phyloP scores from a whole-genome alignment of 805 yeast genomes.

The Zygosaccharomyces bisporus region DNA sequence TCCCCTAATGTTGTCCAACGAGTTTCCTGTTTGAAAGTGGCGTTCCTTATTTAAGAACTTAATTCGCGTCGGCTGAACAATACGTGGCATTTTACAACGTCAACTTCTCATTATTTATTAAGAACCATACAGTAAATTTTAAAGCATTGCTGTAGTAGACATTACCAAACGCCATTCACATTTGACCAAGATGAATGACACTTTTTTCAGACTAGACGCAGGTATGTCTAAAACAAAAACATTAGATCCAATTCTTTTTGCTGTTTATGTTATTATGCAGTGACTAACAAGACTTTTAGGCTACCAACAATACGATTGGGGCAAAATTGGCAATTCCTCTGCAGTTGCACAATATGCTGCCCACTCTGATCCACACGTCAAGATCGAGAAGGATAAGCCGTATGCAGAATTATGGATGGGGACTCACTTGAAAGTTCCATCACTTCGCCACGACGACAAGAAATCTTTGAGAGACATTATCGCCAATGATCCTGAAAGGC shows the following conservation, averaged over 20 bases:
- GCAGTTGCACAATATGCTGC: constrained; percentile 88
- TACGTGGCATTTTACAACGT: not conserved
- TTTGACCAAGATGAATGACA: constrained; percentile 29
- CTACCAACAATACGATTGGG: constrained; percentile 82
- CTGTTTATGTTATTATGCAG: not conserved
- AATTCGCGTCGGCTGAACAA: not conserved
- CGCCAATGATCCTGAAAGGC: constrained; percentile 50
- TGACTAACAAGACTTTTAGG: constrained; percentile 37
- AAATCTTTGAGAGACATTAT: constrained; percentile 65
- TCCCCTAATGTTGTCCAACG: not conserved
- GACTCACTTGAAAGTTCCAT: constrained; percentile 90
- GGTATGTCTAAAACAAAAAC: constrained; percentile 32
- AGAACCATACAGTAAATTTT: not conserved
- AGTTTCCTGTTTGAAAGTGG: not conserved
- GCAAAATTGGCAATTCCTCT: constrained; percentile 76
- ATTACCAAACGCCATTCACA: not conserved
- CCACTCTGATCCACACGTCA: constrained; percentile 56
- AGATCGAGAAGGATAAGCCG: constrained; percentile 70
- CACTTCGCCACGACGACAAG: constrained; percentile 52
- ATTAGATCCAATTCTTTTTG: not conserved
- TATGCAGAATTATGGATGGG: constrained; percentile 99
- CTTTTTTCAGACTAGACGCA: constrained; percentile 41
- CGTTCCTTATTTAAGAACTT: not conserved
- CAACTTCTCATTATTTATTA: not conserved
- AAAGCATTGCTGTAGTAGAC: not conserved